Base-by-base conservation (phyloP, 371 early-diverging fungal species). In the Gilbertella persicaria region DNA sequence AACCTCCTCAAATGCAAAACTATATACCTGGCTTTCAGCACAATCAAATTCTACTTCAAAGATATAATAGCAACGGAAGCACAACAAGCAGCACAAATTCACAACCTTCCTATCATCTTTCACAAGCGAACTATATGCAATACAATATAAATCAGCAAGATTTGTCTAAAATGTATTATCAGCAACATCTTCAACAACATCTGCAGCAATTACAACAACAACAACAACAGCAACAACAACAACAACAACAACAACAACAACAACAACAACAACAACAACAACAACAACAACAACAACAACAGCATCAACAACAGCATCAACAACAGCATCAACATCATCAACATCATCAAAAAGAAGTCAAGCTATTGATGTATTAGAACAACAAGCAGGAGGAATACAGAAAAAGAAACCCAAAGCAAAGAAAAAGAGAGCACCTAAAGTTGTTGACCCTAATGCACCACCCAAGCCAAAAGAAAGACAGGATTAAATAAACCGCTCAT, bases 401-500 rank as follows among this genome's bases (percentile, higher is more conserved):
- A 55, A 53, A 39, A 63, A 54, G 41, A 63, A 58, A 21, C 19
- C 46, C 24, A 53, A 63, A 26, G 33, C 46, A 14, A 63, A 58
- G 35, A 63, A 53, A 47, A 63, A 57, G 16, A 53, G 43, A 19
- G 40, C 7, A 25, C 36, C 45, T 7, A 55, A 56, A 29, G 29
- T 63, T 0, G 25, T 58, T 17, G 77, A 77, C 50, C 73, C 77
- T 13, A 77, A 77, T 57, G 77, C 77, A 38, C 73, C 73, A 50
- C 73, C 77, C 1, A 71, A 69, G 58, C 73, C 74, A 12, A 79
- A 76, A 60, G 76, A 50, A 74, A 74, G 29, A 76, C 76, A 4
- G 80, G 80, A 24, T 53, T 78, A 17, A 74, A 80, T 54, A 76
- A 74, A 42, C 80, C 80, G 3, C 17, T 80, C 14, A 55, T 78